A percentile compares a stretch with the other conserved stretches of the same genome.
Conservation (phyloP, 2,329 filamentous ascomycete species). For the Dothideomycetes sp. region DNA sequence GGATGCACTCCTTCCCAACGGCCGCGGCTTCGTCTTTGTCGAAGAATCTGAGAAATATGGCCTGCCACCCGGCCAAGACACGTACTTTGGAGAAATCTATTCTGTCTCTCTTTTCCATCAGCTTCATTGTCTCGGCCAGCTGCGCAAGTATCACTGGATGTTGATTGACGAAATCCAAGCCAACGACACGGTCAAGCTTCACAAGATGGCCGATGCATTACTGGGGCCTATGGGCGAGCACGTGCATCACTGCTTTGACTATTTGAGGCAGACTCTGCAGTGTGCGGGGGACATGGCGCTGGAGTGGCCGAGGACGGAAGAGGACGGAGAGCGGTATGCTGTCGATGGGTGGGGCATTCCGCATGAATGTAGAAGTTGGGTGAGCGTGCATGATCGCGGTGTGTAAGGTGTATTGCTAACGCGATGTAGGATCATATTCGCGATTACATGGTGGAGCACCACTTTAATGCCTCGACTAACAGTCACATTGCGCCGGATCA, state of each 20-base stretch:
- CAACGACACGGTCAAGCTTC: conserved; percentile 13
- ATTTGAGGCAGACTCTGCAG: conserved; percentile 18
- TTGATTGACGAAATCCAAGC: conserved; percentile 14
- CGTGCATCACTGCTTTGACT: conserved; percentile 20
- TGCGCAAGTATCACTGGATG: conserved; percentile 18
- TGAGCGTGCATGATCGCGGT: conserved; percentile 7
- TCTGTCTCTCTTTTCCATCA: conserved; percentile 25
- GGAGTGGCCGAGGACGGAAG: conserved; percentile 20
- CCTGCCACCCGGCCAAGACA: conserved; percentile 18
- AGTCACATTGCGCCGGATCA: conserved; percentile 8
- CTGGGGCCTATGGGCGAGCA: conserved; percentile 13
- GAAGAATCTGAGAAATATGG: conserved; percentile 12
- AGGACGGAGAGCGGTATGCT: conserved; percentile 15
- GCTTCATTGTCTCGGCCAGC: conserved; percentile 22
- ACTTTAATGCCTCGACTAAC: conserved; percentile 9
- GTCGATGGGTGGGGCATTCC: conserved; percentile 22
- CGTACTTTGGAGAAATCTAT: conserved; percentile 18
- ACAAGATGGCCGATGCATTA: conserved; percentile 11
- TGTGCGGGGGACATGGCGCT: conserved; percentile 18
- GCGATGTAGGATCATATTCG: conserved; percentile 6
- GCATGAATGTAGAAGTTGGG: conserved; percentile 21
- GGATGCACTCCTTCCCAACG: conserved; percentile 16
- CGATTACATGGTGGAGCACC: conserved; percentile 8
- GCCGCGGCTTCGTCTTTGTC: conserved; percentile 23
- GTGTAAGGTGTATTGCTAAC: neutral